Conservation (phyloP, 495 filamentous ascomycete species). For the Penicillium robsamsonii region DNA sequence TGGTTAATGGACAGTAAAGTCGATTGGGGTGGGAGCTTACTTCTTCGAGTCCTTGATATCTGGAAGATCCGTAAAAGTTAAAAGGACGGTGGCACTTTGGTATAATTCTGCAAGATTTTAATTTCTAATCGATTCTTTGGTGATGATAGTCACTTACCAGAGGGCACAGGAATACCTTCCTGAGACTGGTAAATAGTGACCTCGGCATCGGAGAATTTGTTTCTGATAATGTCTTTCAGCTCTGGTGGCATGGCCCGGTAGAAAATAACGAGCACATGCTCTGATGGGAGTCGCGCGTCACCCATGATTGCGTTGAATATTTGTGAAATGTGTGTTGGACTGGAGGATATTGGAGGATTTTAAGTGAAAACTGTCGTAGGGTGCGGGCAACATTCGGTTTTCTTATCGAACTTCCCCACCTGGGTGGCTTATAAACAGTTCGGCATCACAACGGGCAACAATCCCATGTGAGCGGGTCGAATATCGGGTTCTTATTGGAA, state of each 20-base stretch:
- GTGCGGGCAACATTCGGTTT: conserved; percentile 4
- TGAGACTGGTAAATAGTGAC: conserved; percentile 34
- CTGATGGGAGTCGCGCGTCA: conserved; percentile 21
- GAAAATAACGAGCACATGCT: conserved; percentile 46
- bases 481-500: neutral
- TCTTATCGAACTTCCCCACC: conserved; percentile 2
- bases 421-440: neutral
- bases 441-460: neutral
- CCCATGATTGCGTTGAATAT: conserved; percentile 33
- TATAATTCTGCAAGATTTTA: conserved; percentile 42
- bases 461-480: neutral
- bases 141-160: conserved; percentile 9
- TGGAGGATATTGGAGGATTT: neutral
- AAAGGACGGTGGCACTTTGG: conserved; percentile 61
- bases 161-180: conserved; percentile 12
- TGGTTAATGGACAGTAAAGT: neutral
- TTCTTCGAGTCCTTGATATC: conserved; percentile 26
- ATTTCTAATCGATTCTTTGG: neutral
- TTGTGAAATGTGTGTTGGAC: neutral
- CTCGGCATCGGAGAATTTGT: conserved; percentile 52
- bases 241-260: conserved; percentile 34
- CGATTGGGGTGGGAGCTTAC: neutral
- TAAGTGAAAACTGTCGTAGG: neutral
- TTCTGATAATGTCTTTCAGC: conserved; percentile 42
- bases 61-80: conserved; percentile 57